phyloP scores from a whole-genome alignment of 257 asterid genomes.

The Orobanche coerulescens region DNA sequence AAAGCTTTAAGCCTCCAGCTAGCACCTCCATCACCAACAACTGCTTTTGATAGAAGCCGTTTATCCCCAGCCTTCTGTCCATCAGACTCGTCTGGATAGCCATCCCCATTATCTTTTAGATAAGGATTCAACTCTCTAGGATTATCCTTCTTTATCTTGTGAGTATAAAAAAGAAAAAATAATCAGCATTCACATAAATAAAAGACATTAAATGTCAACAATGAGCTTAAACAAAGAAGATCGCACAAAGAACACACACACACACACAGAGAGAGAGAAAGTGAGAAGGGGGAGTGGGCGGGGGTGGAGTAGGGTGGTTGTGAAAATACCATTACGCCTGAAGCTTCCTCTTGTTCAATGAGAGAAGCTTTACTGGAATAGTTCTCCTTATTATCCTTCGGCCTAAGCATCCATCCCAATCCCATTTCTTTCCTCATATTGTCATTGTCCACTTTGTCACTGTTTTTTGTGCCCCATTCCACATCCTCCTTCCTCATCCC shows the following conservation, averaged over 20 bases:
- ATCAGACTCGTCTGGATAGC: slow-evolving; percentile 72
- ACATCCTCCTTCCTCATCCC: slow-evolving; percentile 26
- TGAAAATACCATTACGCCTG: slow-evolving; percentile 49
- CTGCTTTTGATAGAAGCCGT: slow-evolving; percentile 43
- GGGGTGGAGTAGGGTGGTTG: too few species aligned
- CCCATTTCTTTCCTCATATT: slow-evolving; percentile 74
- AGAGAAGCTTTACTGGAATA: slow-evolving; percentile 27
- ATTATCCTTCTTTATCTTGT: slow-evolving; percentile 53
- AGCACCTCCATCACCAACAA: slow-evolving; percentile 99
- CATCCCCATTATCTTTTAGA: slow-evolving; percentile 56
- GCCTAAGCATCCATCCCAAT: slow-evolving; percentile 94
- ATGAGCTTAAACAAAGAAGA: not conserved
- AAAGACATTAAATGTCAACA: slow-evolving; percentile 11
- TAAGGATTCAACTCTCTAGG: slow-evolving; percentile 86
- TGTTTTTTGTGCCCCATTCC: slow-evolving; percentile 9
- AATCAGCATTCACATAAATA: slow-evolving; percentile 9
- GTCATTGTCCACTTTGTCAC: slow-evolving; percentile 20
- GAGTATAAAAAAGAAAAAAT: slow-evolving; percentile 9
- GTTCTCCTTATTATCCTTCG: slow-evolving; percentile 41
- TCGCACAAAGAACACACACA: not conserved
- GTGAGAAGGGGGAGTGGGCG: too few species aligned
- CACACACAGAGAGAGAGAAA: not conserved
- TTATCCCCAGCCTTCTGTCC: slow-evolving; percentile 28
- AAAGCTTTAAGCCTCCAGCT: slow-evolving; percentile 98
- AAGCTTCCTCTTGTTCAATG: slow-evolving; percentile 41